Evolutionary conservation across 495 filamentous ascomycete genomes (phyloP).

Genomic region (Aspergillus ellipticus): DNA sequence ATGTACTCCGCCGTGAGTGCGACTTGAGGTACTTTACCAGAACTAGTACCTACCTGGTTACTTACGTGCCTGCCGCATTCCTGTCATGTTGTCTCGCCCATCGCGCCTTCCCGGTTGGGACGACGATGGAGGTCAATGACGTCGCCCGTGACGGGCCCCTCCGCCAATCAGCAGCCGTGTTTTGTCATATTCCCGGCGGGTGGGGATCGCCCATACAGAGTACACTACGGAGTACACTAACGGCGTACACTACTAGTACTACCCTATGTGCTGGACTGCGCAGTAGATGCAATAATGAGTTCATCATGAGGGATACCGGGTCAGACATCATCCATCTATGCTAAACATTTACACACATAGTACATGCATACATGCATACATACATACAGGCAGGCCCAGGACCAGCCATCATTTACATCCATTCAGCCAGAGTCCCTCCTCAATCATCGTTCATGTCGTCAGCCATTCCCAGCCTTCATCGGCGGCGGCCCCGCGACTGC

Average conservation of each 20-base stretch:
- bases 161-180: slow-evolving; percentile 13
- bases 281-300: not conserved
- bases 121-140: slow-evolving; percentile 9
- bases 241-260: not conserved
- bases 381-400: not conserved
- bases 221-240: too few relatives aligned
- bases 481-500: slow-evolving; percentile 2
- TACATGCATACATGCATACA: slow-evolving; percentile 3
- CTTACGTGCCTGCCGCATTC: too few relatives aligned
- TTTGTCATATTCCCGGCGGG: slow-evolving; percentile 12
- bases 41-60: too few relatives aligned
- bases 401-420: too few relatives aligned
- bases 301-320: not conserved
- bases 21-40: too few relatives aligned
- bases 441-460: too few relatives aligned
- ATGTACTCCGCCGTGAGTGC: too few relatives aligned
- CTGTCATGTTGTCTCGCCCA: not conserved
- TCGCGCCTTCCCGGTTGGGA: slow-evolving; percentile 1
- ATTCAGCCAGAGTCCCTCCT: not conserved
- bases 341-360: not conserved
- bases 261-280: not conserved
- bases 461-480: not conserved
- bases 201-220: not conserved
- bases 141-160: not conserved
- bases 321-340: not conserved